phyloP scores from a whole-genome alignment of 1,139 yeast species.

The Groenewaldozyma sp. region DNA sequence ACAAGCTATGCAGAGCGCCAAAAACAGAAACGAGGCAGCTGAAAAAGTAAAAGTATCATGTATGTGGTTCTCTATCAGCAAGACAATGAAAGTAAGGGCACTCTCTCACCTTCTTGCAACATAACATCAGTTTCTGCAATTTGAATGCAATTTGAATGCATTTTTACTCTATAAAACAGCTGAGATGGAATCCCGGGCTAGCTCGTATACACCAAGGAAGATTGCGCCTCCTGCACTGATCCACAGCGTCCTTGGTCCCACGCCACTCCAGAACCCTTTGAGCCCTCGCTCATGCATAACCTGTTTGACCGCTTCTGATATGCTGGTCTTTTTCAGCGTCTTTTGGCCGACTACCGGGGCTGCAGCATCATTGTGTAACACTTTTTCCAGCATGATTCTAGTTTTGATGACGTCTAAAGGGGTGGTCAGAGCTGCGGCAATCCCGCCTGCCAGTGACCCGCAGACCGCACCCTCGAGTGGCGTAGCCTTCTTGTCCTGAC shows the following conservation, averaged over 20 bases:
- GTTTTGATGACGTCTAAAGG: constrained; percentile 92
- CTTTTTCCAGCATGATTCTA: constrained; percentile 67
- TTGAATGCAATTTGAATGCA: background rate
- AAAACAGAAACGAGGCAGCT: too few relatives aligned
- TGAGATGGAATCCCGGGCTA: constrained; percentile 35
- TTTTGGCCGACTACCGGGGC: too few relatives aligned
- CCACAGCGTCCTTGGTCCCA: constrained; percentile 96
- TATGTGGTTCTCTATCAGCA: too few relatives aligned
- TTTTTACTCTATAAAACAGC: background rate
- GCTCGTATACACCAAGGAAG: constrained; percentile 86
- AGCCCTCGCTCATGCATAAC: constrained; percentile 45
- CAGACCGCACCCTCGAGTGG: constrained; percentile 65
- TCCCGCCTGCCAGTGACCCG: constrained; percentile 90
- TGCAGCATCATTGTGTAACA: too few relatives aligned
- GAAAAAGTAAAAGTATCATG: too few relatives aligned
- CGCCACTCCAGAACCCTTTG: constrained; percentile 63
- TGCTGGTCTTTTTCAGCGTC: constrained; percentile 35
- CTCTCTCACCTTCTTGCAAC: too few relatives aligned
- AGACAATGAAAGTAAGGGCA: too few relatives aligned
- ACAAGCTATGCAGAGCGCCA: too few relatives aligned
- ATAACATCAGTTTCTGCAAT: too few relatives aligned
- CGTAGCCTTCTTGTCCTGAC: constrained; percentile 36
- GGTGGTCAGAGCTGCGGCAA: constrained; percentile 90
- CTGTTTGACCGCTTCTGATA: constrained; percentile 34
- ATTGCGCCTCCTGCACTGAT: constrained; percentile 98